Percentiles rank a stretch among this genome's conserved stretches.
Evolutionary conservation across 805 yeast genomes (phyloP).

Genomic region (Lachancea sp.): DNA sequence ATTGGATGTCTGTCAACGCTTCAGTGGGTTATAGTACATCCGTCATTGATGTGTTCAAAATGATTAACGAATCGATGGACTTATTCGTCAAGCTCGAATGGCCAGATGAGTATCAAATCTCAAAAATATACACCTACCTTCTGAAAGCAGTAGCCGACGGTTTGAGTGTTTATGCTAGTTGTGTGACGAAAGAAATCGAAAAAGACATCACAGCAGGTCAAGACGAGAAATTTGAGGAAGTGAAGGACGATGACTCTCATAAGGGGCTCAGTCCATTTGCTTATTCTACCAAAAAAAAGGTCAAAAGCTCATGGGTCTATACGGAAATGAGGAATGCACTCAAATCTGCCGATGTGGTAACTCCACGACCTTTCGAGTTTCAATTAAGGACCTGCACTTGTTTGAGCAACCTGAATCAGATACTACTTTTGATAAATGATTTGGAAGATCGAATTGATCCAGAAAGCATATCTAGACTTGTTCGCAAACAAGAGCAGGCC

Average conservation of each 20-base stretch:
- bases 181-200: slow-evolving; percentile 24
- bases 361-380: slow-evolving; percentile 53
- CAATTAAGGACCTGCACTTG: slow-evolving; percentile 62
- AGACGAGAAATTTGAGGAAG: slow-evolving; percentile 13
- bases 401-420: slow-evolving; percentile 58
- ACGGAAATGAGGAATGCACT: slow-evolving; percentile 48
- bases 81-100: slow-evolving; percentile 59
- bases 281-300: slow-evolving; percentile 31
- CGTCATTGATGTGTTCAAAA: slow-evolving; percentile 58
- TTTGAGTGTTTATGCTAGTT: slow-evolving; percentile 44
- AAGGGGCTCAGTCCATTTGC: background rate
- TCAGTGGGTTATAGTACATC: slow-evolving; percentile 48
- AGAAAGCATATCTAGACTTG: slow-evolving; percentile 43
- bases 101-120: slow-evolving; percentile 56
- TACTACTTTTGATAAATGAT: slow-evolving; percentile 42
- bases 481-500: slow-evolving; percentile 34
- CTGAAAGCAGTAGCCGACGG: slow-evolving; percentile 60
- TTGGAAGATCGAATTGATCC: slow-evolving; percentile 56
- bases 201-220: slow-evolving; percentile 9
- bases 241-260: slow-evolving; percentile 25
- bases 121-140: slow-evolving; percentile 53
- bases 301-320: slow-evolving; percentile 39
- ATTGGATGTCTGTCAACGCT: slow-evolving; percentile 45
- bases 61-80: slow-evolving; percentile 50
- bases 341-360: slow-evolving; percentile 32